Evolutionary conservation across 306 rosid genomes (phyloP).

Genomic region (Malus sieversii): DNA sequence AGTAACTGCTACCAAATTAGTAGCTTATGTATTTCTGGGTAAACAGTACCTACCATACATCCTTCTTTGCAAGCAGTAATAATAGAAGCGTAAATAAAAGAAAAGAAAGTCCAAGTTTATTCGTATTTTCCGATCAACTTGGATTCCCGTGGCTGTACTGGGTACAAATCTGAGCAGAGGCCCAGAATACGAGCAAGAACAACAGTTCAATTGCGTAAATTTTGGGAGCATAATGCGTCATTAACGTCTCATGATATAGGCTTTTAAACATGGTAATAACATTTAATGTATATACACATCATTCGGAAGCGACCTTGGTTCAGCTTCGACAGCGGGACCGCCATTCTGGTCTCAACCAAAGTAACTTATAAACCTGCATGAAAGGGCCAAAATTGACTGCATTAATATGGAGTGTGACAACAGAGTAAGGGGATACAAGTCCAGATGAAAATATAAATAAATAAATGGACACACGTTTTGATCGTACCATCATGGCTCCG

Average conservation of each 20-base stretch:
- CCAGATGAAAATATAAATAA: neutral
- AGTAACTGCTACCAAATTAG: too few relatives aligned
- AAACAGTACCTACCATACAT: too few relatives aligned
- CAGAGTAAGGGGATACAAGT: neutral
- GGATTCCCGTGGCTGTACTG: neutral
- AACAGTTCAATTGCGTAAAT: constrained; percentile 20
- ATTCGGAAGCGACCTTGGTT: constrained; percentile 39
- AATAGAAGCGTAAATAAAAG: too few relatives aligned
- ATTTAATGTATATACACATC: constrained; percentile 36
- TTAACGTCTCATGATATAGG: constrained; percentile 23
- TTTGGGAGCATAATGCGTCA: constrained; percentile 34
- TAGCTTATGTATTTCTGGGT: too few relatives aligned
- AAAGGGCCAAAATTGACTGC: neutral
- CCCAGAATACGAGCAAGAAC: constrained; percentile 13
- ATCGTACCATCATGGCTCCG: constrained; percentile 20
- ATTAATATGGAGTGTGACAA: neutral
- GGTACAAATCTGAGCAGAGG: neutral
- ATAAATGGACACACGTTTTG: constrained; percentile 43
- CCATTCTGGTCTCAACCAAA: neutral
- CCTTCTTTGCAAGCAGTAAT: too few relatives aligned
- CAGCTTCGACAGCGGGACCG: constrained; percentile 19
- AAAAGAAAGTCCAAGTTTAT: too few relatives aligned
- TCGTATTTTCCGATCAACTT: neutral
- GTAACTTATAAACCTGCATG: neutral
- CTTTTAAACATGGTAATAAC: constrained; percentile 20